phyloP scores from a whole-genome alignment of 108 stramenopile genomes.

The Stephanodiscus triporus region DNA sequence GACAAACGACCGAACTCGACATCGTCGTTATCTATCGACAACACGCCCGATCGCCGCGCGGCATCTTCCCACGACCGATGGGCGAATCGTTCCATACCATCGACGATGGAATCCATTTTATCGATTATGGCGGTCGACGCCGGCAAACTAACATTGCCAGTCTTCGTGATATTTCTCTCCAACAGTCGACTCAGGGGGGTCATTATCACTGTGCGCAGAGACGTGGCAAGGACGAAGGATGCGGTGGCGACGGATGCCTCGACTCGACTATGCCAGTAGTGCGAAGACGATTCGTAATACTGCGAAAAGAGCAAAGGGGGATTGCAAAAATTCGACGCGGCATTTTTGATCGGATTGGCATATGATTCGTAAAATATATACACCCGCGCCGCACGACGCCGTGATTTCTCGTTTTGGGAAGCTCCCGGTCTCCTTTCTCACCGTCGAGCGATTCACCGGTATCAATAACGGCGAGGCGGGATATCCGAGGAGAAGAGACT shows the following conservation, averaged over 20 bases:
- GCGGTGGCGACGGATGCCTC: conserved; percentile 15
- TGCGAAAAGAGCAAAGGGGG: too few species aligned
- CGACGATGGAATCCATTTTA: conserved; percentile 9
- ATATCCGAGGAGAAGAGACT: too few species aligned
- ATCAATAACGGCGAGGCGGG: too few species aligned
- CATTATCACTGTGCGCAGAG: conserved; percentile 22
- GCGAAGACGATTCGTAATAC: too few species aligned
- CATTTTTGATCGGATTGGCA: too few species aligned
- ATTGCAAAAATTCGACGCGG: too few species aligned
- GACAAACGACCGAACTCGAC: background rate
- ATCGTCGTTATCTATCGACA: background rate
- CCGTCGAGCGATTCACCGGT: too few species aligned
- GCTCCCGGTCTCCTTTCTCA: too few species aligned
- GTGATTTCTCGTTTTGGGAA: too few species aligned
- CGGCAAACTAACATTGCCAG: background rate
- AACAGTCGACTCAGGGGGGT: conserved; percentile 9
- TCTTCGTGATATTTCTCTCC: background rate
- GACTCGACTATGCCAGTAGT: too few species aligned
- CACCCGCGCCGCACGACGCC: too few species aligned
- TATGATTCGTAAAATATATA: too few species aligned
- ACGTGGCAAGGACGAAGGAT: conserved; percentile 21
- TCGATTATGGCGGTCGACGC: background rate
- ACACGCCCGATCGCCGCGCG: conserved; percentile 10
- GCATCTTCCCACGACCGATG: conserved; percentile 31
- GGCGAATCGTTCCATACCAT: conserved; percentile 17